phyloP scores from a whole-genome alignment of 768 basidiomycete species.

The Suillus brevipes region DNA sequence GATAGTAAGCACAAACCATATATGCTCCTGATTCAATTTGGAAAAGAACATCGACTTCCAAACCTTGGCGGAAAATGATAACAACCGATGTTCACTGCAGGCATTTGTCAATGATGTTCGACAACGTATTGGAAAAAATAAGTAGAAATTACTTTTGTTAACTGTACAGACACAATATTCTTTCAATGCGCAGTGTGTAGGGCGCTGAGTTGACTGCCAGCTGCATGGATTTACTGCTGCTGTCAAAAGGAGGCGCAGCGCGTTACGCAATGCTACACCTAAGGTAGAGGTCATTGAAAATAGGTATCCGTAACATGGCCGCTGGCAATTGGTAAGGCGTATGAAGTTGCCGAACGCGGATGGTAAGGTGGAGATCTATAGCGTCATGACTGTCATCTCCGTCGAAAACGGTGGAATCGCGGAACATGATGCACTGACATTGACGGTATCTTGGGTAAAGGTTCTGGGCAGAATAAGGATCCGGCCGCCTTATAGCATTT shows the following conservation, averaged over 20 bases:
- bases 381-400: slow-evolving; percentile 6
- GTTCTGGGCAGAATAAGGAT: not conserved
- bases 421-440: slow-evolving; percentile 1
- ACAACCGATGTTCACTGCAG: not conserved
- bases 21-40: not conserved
- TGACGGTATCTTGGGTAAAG: slow-evolving; percentile 1
- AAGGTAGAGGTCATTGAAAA: not conserved
- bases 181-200: not conserved
- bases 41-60: slow-evolving; percentile 1
- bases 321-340: slow-evolving; percentile 4
- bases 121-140: no score
- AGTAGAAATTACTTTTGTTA: no score
- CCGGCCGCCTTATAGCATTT: slow-evolving; percentile 1
- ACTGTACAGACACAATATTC: no score
- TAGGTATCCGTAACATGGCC: not conserved
- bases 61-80: not conserved
- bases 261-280: not conserved
- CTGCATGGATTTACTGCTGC: no score
- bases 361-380: not conserved
- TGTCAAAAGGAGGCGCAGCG: not conserved
- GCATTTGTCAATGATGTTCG: no score
- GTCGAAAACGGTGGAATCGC: slow-evolving; percentile 1
- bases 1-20: not conserved
- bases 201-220: not conserved
- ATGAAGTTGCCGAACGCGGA: slow-evolving; percentile 3